A percentile compares a stretch with the other conserved stretches of the same genome.
Conservation (phyloP, 345 rosid species). For the Viola odorata region DNA sequence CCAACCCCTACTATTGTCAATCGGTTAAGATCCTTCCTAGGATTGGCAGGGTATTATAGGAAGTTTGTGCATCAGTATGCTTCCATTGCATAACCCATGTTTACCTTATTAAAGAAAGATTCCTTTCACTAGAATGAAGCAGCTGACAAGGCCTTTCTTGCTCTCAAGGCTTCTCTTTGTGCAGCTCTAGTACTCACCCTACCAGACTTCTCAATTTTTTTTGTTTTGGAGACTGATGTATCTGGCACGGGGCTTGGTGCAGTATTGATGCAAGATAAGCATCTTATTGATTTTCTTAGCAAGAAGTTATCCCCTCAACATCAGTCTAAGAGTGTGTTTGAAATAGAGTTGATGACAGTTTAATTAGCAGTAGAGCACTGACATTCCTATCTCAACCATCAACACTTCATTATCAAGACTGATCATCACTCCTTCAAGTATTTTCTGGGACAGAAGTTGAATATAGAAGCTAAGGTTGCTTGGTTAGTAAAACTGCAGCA, state of each 20-base stretch:
- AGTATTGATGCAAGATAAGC: neutral
- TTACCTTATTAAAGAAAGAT: neutral
- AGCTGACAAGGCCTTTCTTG: neutral
- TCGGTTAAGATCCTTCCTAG: neutral
- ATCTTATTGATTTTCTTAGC: neutral
- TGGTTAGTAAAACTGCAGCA: neutral
- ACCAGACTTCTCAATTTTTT: neutral
- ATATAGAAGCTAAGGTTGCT: neutral
- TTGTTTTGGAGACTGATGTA: neutral
- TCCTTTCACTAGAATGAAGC: neutral
- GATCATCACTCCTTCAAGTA: neutral
- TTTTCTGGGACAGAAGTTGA: neutral
- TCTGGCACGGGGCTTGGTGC: neutral
- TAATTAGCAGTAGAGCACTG: neutral
- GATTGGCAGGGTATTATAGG: neutral
- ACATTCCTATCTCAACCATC: neutral
- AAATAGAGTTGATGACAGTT: neutral
- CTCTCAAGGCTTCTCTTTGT: neutral
- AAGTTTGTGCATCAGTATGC: neutral
- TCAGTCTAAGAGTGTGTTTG: neutral
- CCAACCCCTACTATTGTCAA: neutral
- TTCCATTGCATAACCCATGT: neutral
- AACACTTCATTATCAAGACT: neutral
- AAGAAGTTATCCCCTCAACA: neutral
- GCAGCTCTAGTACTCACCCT: neutral